These are phyloP conservation scores for Fagus crenata DNA, from an alignment of 306 rosid species.

Conservation along the genomic window DNA sequence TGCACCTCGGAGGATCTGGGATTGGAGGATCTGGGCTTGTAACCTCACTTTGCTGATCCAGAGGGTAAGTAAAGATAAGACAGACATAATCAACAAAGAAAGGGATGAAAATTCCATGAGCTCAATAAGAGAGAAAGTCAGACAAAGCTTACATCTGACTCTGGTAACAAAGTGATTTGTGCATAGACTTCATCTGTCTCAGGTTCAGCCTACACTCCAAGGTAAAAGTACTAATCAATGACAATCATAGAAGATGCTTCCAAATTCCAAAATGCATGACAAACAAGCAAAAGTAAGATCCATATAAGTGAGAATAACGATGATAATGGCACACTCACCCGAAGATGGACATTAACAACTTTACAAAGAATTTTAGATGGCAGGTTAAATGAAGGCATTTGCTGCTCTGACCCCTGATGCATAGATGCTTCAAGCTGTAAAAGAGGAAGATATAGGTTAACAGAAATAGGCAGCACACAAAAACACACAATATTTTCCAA, in stretches of 20 bases:
- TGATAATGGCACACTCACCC: constrained; percentile 51
- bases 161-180: constrained; percentile 87
- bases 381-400: constrained; percentile 91
- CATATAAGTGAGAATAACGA: constrained; percentile 21
- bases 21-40: constrained; percentile 76
- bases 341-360: constrained; percentile 85
- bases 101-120: constrained; percentile 2
- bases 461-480: not conserved
- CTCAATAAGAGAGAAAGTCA: constrained; percentile 8
- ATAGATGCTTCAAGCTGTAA: constrained; percentile 91
- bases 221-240: constrained; percentile 27
- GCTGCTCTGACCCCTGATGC: constrained; percentile 94
- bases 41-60: constrained; percentile 76
- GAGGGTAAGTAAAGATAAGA: constrained; percentile 10
- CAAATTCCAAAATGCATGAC: constrained; percentile 9
- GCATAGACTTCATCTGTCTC: constrained; percentile 97
- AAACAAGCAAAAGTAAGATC: not conserved
- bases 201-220: constrained; percentile 77
- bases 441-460: constrained; percentile 17
- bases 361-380: constrained; percentile 86
- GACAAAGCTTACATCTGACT: constrained; percentile 60
- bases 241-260: constrained; percentile 1
- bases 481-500: constrained; percentile 12
- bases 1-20: constrained; percentile 73
- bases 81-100: constrained; percentile 16